These are phyloP conservation scores for Ophiostoma ips DNA, from an alignment of 2,329 filamentous ascomycete species.

Conservation along the genomic window DNA sequence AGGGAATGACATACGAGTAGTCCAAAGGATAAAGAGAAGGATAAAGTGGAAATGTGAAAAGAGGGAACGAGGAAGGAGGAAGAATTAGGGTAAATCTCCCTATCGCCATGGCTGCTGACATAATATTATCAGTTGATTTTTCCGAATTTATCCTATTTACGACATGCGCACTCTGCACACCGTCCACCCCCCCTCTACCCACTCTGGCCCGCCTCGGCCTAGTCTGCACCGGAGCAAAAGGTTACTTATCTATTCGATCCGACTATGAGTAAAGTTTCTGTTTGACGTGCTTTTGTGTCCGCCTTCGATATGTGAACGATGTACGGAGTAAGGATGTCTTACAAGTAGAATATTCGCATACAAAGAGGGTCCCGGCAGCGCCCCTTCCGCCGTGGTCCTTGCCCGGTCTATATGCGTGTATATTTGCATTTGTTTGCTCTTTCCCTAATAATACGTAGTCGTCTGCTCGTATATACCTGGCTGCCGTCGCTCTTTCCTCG, in stretches of 20 bases:
- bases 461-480: no score
- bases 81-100: no score
- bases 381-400: neutral
- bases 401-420: no score
- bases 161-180: no score
- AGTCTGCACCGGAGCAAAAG: conserved; percentile 1
- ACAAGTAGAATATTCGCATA: neutral
- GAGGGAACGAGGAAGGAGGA: no score
- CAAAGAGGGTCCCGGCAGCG: conserved; percentile 6
- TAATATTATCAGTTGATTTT: neutral
- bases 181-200: neutral
- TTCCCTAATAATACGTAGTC: no score
- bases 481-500: neutral
- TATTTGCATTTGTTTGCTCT: no score
- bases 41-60: neutral
- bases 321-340: neutral
- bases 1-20: neutral
- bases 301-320: conserved; percentile 1
- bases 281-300: neutral
- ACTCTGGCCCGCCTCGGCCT: neutral
- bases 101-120: no score
- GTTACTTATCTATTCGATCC: conserved; percentile 2
- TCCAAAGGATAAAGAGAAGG: neutral
- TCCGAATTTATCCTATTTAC: neutral
- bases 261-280: neutral